Evolutionary conservation across 345 rosid genomes (phyloP), one percentile per base, ranked within the genome.

Genomic region (Luvunga scandens): DNA sequence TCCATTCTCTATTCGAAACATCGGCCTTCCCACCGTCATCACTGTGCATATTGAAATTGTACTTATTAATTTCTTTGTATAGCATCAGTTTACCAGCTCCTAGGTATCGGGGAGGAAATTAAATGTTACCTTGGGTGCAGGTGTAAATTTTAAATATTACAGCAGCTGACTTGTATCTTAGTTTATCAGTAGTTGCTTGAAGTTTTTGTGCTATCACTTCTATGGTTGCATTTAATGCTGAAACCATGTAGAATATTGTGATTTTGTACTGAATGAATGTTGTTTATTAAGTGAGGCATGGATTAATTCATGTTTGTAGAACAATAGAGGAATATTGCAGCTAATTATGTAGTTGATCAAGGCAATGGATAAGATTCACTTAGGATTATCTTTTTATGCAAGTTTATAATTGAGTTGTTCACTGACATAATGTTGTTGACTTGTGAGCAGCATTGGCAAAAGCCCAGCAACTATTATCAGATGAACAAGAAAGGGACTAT

Each of bases 401-500:
- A 33, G 39, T 31, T 33, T 69, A 33, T 71, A 18, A 73, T 71
- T 56, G 68, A 71, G 57, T 70, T 73, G 78, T 67, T 74, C 73
- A 77, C 66, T 19, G 34, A 62, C 75, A 39, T 73, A 76, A 21
- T 53, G 39, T 74, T 74, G 61, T 83, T 84, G 38, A 81, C 79
- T 79, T 84, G 19, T 83, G 80, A 79, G 83, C 88, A 96, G 99
- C 97, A 30, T 85, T 96, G 83, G 98, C 98, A 60, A 94, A 96
- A 83, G 98, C 99, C 50, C 99, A 96, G 61, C 95, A 92, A 53
- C 89, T 94, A 59, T 78, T 94, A 77, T 91, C 91, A 55, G 88
- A 94, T 78, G 84, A 91, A 79, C 93, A 96, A 84, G 98, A 96
- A 88, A 87, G 99, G 86, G 97, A 85, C 82, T 94, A 96, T 81